Conservation (phyloP, 257 asterid genomes). For the Forsythia viridissima region DNA sequence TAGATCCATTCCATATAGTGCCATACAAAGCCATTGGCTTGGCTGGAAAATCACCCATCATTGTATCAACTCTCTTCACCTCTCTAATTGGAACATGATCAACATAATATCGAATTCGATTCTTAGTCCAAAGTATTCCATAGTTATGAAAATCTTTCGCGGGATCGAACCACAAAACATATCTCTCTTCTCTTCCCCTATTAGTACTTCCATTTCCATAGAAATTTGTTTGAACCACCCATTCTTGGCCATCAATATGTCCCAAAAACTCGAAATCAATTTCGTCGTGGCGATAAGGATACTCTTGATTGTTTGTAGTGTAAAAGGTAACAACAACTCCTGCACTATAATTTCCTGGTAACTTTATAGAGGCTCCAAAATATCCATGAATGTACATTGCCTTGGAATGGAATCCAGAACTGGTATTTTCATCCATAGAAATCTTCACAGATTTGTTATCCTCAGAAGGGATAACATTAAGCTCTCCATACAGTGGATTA, state of each 20-base stretch:
- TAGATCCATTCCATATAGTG: constrained; percentile 55
- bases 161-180: constrained; percentile 41
- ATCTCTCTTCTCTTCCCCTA: constrained; percentile 48
- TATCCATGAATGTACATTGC: constrained; percentile 31
- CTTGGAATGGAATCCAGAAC: constrained; percentile 46
- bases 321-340: constrained; percentile 49
- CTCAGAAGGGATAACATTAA: constrained; percentile 31
- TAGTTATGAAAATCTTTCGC: constrained; percentile 40
- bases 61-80: constrained; percentile 27
- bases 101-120: constrained; percentile 33
- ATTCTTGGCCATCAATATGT: constrained; percentile 29
- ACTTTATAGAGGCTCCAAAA: constrained; percentile 41
- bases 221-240: constrained; percentile 45
- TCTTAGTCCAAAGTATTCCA: constrained; percentile 34
- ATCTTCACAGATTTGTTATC: constrained; percentile 33
- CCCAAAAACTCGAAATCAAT: constrained; percentile 50
- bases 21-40: constrained; percentile 47
- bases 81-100: constrained; percentile 46
- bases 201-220: constrained; percentile 37
- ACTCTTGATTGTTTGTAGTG: constrained; percentile 31
- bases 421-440: constrained; percentile 36
- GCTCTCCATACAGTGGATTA: constrained; percentile 34
- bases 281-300: constrained; percentile 39
- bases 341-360: constrained; percentile 42
- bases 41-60: constrained; percentile 39